Conservation (phyloP, 2,329 filamentous ascomycete genomes). For the Emmonsiellopsis sp. region DNA sequence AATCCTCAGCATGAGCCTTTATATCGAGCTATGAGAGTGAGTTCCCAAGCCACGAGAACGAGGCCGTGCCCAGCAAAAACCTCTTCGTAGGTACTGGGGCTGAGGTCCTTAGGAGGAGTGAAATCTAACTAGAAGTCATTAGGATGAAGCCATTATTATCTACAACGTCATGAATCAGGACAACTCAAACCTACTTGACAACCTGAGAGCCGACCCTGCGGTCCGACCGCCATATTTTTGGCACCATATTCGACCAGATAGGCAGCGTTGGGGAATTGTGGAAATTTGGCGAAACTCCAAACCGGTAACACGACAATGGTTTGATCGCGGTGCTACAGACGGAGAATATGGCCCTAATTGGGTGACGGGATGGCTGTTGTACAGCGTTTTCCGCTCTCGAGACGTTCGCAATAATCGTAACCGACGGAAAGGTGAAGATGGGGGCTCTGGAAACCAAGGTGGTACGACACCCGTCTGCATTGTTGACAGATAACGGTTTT, state of each 20-base stretch:
- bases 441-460: slow-evolving; percentile 8
- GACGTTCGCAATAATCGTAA: slow-evolving; percentile 40
- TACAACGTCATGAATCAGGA: slow-evolving; percentile 36
- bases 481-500: background rate
- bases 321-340: slow-evolving; percentile 31
- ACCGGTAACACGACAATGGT: slow-evolving; percentile 29
- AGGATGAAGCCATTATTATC: slow-evolving; percentile 38
- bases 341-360: slow-evolving; percentile 39
- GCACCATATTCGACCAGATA: slow-evolving; percentile 38
- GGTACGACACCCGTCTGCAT: background rate
- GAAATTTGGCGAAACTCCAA: slow-evolving; percentile 35
- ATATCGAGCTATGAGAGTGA: slow-evolving; percentile 38
- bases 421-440: slow-evolving; percentile 28
- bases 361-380: slow-evolving; percentile 39
- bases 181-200: slow-evolving; percentile 32
- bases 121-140: background rate
- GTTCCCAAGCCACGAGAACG: slow-evolving; percentile 10
- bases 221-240: slow-evolving; percentile 37
- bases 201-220: slow-evolving; percentile 26
- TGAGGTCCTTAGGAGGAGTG: background rate
- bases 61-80: background rate
- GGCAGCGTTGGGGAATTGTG: slow-evolving; percentile 33
- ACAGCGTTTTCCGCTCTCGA: slow-evolving; percentile 39
- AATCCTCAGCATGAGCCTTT: slow-evolving; percentile 36
- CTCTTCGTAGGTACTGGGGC: slow-evolving; percentile 1